Evolutionary conservation across 805 yeast genomes (phyloP), one percentile per base, ranked within the genome.

Genomic region (Ogataea pignaliae): DNA sequence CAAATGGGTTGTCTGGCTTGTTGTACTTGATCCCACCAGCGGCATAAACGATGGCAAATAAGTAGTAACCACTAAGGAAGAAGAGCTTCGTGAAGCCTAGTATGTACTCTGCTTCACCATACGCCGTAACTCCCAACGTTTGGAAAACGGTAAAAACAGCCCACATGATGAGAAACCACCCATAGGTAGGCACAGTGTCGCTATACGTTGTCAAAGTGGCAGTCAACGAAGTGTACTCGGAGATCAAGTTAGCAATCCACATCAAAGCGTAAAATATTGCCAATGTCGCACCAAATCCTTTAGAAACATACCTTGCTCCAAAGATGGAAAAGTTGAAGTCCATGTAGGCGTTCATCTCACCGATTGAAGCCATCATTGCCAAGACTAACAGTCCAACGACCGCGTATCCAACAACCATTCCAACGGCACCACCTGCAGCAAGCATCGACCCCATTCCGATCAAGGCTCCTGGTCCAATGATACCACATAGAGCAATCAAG

Each of bases 391-490:
- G 45, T 17, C 81, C 82, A 37, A 77, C 75, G 34, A 78, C 59
- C 2, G 73, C 71, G 55, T 76, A 78, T 1, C 82, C 79, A 16
- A 51, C 59, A n/a, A 61, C 26, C 39, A 78, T 59, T 48, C 79
- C 76, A 30, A 72, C 81, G 0, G 83, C 83, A 3, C 80, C 79
- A 37, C 77, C 76, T 32, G 69, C 59, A 8, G 63, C 54, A 13
- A 78, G 61, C 30, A 80, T 78, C n/a, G 65, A 55, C 6, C 80
- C 79, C 42, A 80, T 60, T 34, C 66, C 66, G 21, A 79, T 70
- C 40, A 77, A 64, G 26, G 72, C 72, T 48, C 83, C 84, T 1
- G 83, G 83, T 0, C 84, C 84, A 43, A 79, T 74, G 40, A 79
- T 71, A 34, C 83, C 83, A 21, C 82, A 78, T 12, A 77, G 53